phyloP scores from a whole-genome alignment of 2,329 filamentous ascomycete species.

The Achaetomium macrosporum region DNA sequence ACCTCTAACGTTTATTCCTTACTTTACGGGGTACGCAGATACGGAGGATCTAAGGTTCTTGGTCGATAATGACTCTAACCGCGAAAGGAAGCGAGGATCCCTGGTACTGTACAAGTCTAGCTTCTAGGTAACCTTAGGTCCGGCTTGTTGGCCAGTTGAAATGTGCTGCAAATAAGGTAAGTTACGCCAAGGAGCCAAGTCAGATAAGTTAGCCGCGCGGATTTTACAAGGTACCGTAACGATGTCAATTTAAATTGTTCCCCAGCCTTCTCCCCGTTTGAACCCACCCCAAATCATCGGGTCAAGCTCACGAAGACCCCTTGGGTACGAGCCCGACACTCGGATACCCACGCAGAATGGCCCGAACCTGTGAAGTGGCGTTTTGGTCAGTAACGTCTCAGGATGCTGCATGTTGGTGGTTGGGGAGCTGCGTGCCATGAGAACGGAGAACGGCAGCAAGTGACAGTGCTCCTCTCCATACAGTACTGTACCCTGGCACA shows the following conservation, averaged over 20 bases:
- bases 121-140: too few species aligned
- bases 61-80: too few species aligned
- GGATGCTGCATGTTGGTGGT: neutral
- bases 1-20: too few species aligned
- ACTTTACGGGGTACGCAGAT: too few species aligned
- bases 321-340: neutral
- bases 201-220: conserved; percentile 23
- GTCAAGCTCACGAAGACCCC: neutral
- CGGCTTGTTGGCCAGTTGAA: too few species aligned
- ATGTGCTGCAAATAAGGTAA: too few species aligned
- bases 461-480: too few species aligned
- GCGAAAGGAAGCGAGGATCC: too few species aligned
- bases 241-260: too few species aligned
- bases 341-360: neutral
- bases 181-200: conserved; percentile 16
- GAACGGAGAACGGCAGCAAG: neutral
- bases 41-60: too few species aligned
- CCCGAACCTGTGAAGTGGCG: neutral
- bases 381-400: neutral
- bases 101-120: too few species aligned
- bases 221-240: conserved; percentile 9
- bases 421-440: neutral
- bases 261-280: too few species aligned
- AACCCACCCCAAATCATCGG: neutral
- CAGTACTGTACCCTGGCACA: neutral